A percentile compares a stretch with the other conserved stretches of the same genome.
These are phyloP conservation scores for Croton setiger DNA, from an alignment of 441 rosid species.

Conservation along the genomic window DNA sequence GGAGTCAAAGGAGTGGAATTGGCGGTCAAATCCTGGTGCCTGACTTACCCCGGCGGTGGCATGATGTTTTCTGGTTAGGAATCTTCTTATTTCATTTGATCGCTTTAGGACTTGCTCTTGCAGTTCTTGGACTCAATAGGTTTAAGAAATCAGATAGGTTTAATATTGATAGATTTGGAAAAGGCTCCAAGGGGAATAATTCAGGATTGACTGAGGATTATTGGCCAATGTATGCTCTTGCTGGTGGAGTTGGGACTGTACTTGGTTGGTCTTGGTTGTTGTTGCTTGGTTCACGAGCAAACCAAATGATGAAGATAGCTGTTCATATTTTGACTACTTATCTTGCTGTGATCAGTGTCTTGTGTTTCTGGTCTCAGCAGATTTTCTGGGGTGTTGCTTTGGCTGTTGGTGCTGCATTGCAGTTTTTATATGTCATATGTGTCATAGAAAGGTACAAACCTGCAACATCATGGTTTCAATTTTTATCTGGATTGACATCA, in stretches of 20 bases:
- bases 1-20: conserved; percentile 55
- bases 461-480: not conserved
- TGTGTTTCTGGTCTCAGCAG: conserved; percentile 87
- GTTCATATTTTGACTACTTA: conserved; percentile 91
- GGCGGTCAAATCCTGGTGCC: conserved; percentile 42
- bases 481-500: not conserved
- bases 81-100: conserved; percentile 68
- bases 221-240: conserved; percentile 88
- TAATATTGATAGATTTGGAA: conserved; percentile 59
- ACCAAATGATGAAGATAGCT: conserved; percentile 82
- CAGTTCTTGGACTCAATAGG: conserved; percentile 68
- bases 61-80: conserved; percentile 86
- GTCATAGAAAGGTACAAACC: conserved; percentile 78
- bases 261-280: conserved; percentile 79
- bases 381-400: conserved; percentile 86
- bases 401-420: conserved; percentile 69
- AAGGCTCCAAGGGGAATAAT: conserved; percentile 33
- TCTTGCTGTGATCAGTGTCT: conserved; percentile 81
- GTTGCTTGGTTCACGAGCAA: conserved; percentile 71
- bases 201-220: conserved; percentile 67
- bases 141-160: conserved; percentile 69
- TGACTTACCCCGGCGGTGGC: conserved; percentile 69
- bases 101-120: conserved; percentile 56
- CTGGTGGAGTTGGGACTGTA: conserved; percentile 66
- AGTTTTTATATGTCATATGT: conserved; percentile 88